phyloP scores from a whole-genome alignment of 2,329 filamentous ascomycete genomes.

The Beauveria varroae region DNA sequence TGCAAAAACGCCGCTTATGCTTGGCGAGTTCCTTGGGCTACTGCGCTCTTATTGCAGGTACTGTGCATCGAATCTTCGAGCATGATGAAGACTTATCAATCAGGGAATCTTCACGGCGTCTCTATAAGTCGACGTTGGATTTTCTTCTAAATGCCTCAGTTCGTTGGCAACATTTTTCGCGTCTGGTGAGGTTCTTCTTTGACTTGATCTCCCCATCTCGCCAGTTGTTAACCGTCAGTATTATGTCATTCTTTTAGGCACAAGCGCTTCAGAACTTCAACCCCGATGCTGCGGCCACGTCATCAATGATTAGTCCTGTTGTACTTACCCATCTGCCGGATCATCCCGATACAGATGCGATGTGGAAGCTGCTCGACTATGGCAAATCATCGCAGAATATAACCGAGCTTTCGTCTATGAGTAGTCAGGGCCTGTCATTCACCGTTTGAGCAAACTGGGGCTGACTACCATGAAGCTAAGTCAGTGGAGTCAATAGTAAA shows the following conservation, averaged over 20 bases:
- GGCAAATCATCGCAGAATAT: background rate
- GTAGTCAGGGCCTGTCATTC: background rate
- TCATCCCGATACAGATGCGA: background rate
- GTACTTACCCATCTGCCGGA: background rate
- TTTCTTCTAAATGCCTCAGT: background rate
- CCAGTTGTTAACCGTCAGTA: background rate
- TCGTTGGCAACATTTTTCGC: background rate
- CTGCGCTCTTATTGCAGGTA: background rate
- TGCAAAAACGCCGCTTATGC: background rate
- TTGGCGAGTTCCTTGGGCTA: background rate
- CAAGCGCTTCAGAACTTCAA: background rate
- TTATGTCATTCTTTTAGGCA: background rate
- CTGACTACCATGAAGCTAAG: background rate
- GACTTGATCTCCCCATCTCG: background rate
- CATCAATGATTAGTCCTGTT: background rate
- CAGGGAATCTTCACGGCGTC: background rate
- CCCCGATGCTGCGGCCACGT: background rate
- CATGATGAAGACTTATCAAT: background rate
- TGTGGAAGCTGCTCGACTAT: background rate
- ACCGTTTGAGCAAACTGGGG: background rate
- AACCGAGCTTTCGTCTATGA: background rate
- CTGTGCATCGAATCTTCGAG: background rate
- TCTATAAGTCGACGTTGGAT: background rate
- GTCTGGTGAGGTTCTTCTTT: background rate
- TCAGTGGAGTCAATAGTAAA: background rate